Percentiles rank a stretch among this genome's conserved stretches.
Conservation (phyloP, 2,329 filamentous ascomycete genomes). For the Byssothecium circinans region DNA sequence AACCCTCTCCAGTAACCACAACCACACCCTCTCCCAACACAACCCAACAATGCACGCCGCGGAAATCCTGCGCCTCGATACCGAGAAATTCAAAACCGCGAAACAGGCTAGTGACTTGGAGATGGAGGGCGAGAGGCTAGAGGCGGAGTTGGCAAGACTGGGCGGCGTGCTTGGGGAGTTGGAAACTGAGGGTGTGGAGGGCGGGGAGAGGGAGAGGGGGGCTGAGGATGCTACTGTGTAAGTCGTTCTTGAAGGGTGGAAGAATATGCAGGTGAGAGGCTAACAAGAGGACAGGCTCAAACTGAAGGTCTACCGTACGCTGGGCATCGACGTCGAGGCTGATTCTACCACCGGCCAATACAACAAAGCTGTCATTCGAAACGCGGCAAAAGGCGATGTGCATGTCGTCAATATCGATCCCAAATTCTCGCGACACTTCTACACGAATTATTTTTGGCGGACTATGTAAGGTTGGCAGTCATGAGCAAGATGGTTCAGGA, state of each 20-base stretch:
- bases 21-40: constrained; percentile 73
- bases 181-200: constrained; percentile 85
- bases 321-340: constrained; percentile 89
- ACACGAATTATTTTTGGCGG: constrained; percentile 95
- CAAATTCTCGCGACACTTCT: constrained; percentile 88
- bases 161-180: constrained; percentile 76
- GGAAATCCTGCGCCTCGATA: constrained; percentile 84
- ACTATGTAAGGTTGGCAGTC: constrained; percentile 59
- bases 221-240: constrained; percentile 52
- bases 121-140: constrained; percentile 91
- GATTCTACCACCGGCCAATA: constrained; percentile 74
- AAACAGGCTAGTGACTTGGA: constrained; percentile 87
- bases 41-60: constrained; percentile 78
- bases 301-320: constrained; percentile 84
- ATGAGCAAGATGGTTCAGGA: constrained; percentile 8
- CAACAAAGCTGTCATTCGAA: constrained; percentile 80
- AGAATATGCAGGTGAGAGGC: not conserved
- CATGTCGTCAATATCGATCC: constrained; percentile 93
- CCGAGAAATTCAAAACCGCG: constrained; percentile 91
- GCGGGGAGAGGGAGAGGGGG: constrained; percentile 57
- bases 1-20: constrained; percentile 73
- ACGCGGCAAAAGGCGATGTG: constrained; percentile 84
- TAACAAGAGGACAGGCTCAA: constrained; percentile 60
- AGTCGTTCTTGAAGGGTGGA: constrained; percentile 22
- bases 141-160: constrained; percentile 74